phyloP scores from a whole-genome alignment of 2,329 filamentous ascomycete species.

The Claviceps capensis region DNA sequence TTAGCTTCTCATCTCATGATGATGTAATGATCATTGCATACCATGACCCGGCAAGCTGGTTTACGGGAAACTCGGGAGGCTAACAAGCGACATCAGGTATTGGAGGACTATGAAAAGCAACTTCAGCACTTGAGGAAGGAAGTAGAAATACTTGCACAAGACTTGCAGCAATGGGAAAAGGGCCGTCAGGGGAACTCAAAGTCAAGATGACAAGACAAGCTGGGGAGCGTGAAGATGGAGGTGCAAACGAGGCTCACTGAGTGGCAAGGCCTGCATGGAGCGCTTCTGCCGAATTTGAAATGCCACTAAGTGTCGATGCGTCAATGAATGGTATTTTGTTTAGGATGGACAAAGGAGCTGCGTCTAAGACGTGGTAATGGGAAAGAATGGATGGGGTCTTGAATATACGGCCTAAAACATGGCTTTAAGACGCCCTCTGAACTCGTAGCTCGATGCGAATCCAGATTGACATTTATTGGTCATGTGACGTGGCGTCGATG shows the following conservation, averaged over 20 bases:
- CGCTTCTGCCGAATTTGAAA: too few relatives aligned
- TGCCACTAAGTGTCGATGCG: not conserved
- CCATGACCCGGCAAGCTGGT: not conserved
- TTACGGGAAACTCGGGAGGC: not conserved
- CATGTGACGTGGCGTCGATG: too few relatives aligned
- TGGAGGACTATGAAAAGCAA: conserved; percentile 73
- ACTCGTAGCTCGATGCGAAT: not conserved
- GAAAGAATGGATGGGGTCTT: too few relatives aligned
- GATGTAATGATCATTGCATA: not conserved
- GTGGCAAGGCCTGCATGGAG: not conserved
- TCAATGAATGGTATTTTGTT: not conserved
- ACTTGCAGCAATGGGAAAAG: conserved; percentile 42
- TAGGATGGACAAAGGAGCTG: too few relatives aligned
- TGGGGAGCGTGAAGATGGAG: not conserved
- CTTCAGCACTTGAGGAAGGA: conserved; percentile 63
- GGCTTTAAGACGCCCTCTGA: too few relatives aligned
- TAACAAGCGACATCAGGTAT: conserved; percentile 39
- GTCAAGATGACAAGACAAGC: conserved; percentile 12
- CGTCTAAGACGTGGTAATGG: too few relatives aligned
- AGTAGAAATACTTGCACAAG: conserved; percentile 46
- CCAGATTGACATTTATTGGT: not conserved
- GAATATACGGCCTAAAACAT: too few relatives aligned
- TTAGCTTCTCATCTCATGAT: not conserved
- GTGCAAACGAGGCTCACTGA: not conserved
- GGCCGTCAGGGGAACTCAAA: conserved; percentile 28